Percentiles rank a stretch among this genome's conserved stretches.
phyloP scores from a whole-genome alignment of 306 rosid genomes.

The Quercus ilex region DNA sequence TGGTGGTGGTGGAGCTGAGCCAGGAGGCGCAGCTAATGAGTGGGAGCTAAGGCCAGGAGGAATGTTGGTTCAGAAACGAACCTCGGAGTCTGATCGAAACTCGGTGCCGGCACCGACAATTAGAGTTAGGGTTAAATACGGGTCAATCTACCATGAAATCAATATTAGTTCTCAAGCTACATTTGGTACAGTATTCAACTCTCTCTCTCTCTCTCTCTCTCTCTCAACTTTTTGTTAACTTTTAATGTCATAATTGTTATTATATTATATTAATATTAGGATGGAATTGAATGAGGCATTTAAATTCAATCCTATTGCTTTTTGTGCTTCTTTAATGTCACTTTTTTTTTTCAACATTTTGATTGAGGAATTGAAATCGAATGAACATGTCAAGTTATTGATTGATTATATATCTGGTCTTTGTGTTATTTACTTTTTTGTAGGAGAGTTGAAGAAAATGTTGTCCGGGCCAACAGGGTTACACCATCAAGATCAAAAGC shows the following conservation, averaged over 20 bases:
- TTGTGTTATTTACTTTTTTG: not conserved
- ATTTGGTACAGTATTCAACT: slow-evolving; percentile 49
- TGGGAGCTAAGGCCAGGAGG: slow-evolving; percentile 99
- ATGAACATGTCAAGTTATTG: not conserved
- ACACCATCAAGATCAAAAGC: slow-evolving; percentile 89
- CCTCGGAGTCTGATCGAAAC: slow-evolving; percentile 55
- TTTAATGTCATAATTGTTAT: not conserved
- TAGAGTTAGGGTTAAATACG: slow-evolving; percentile 76
- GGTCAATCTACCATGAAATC: slow-evolving; percentile 78
- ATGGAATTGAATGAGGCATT: not conserved
- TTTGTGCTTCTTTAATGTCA: not conserved
- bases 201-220: not conserved
- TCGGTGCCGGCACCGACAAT: slow-evolving; percentile 59
- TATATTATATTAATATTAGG: not conserved
- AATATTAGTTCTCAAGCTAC: slow-evolving; percentile 76
- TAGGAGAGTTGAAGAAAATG: slow-evolving; percentile 94
- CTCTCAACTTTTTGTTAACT: too few species aligned
- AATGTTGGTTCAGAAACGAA: slow-evolving; percentile 89
- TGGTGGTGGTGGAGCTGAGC: slow-evolving; percentile 39
- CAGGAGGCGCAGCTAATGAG: slow-evolving; percentile 38
- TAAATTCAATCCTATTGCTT: not conserved
- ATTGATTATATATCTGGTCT: not conserved
- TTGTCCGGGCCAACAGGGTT: slow-evolving; percentile 80
- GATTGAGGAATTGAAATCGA: not conserved
- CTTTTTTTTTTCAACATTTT: not conserved